Evolutionary conservation across 2,329 filamentous ascomycete genomes (phyloP).

Genomic region (Fusarium sp.): DNA sequence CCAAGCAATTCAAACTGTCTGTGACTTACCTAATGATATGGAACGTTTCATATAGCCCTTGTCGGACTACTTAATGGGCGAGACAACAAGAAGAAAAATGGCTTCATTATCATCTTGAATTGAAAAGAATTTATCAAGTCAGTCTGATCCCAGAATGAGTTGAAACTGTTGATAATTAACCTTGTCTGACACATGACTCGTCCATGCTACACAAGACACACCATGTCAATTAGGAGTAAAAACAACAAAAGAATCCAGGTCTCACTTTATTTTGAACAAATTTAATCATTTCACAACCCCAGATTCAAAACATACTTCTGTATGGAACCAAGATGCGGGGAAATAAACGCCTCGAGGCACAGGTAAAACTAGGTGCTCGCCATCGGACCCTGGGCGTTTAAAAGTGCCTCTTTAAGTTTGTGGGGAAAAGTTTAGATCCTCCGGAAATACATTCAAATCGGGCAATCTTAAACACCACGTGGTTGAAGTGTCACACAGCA

Average conservation of each 20-base stretch:
- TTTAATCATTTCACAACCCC: background rate
- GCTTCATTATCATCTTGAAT: background rate
- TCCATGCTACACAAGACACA: background rate
- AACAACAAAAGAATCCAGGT: background rate
- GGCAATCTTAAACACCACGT: background rate
- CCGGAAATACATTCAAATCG: background rate
- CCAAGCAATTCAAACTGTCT: background rate
- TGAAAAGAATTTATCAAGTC: fast-evolving
- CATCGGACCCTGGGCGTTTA: too few species aligned
- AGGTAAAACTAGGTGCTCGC: too few species aligned
- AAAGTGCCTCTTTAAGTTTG: constrained; percentile 2
- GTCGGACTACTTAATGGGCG: background rate
- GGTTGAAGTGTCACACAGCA: background rate
- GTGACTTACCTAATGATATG: background rate
- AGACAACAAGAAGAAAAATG: background rate
- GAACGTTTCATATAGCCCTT: background rate
- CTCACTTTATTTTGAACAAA: background rate
- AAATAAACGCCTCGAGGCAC: background rate
- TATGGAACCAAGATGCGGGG: background rate
- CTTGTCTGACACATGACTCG: background rate
- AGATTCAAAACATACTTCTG: background rate
- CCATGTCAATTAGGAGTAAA: background rate
- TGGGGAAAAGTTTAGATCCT: background rate
- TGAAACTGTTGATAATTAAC: too few species aligned
- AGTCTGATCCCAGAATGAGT: background rate